A percentile compares a stretch with the other conserved stretches of the same genome.
Conservation (phyloP, 2,329 filamentous ascomycete species). For the Grosmannia huntii region DNA sequence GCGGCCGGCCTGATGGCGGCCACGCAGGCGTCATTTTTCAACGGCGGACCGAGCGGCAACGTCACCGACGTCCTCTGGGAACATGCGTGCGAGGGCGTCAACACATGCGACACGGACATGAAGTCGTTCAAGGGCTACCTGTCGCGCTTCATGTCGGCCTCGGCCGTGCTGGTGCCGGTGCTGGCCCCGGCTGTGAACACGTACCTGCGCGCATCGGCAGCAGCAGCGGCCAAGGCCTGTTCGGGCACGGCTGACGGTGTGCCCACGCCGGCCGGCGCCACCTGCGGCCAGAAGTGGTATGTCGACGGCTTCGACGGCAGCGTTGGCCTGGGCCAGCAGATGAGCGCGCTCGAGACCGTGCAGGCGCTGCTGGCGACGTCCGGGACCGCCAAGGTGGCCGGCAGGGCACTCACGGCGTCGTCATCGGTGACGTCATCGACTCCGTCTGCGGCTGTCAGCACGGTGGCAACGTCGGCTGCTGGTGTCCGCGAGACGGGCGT, state of each 20-base stretch:
- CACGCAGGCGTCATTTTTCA: slow-evolving; percentile 14
- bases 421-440: background rate
- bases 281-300: slow-evolving; percentile 54
- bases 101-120: slow-evolving; percentile 49
- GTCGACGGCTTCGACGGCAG: slow-evolving; percentile 40
- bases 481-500: background rate
- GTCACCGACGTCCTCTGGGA: slow-evolving; percentile 51
- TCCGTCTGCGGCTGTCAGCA: background rate
- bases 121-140: slow-evolving; percentile 57
- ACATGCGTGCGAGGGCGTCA: slow-evolving; percentile 47
- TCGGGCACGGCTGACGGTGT: slow-evolving; percentile 29
- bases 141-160: slow-evolving; percentile 49
- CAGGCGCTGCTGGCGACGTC: slow-evolving; percentile 38
- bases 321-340: slow-evolving; percentile 47
- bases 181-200: slow-evolving; percentile 33
- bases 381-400: background rate
- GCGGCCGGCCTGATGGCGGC: slow-evolving; percentile 38
- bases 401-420: slow-evolving; percentile 1
- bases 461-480: background rate
- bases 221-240: slow-evolving; percentile 43
- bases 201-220: slow-evolving; percentile 37
- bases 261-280: slow-evolving; percentile 24
- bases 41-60: slow-evolving; percentile 27
- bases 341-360: slow-evolving; percentile 50
- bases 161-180: slow-evolving; percentile 42